Percentiles rank a stretch among this genome's conserved stretches.
These are phyloP conservation scores for Thalia dealbata DNA, from an alignment of 176 grass and related monocot species.

Conservation along the genomic window DNA sequence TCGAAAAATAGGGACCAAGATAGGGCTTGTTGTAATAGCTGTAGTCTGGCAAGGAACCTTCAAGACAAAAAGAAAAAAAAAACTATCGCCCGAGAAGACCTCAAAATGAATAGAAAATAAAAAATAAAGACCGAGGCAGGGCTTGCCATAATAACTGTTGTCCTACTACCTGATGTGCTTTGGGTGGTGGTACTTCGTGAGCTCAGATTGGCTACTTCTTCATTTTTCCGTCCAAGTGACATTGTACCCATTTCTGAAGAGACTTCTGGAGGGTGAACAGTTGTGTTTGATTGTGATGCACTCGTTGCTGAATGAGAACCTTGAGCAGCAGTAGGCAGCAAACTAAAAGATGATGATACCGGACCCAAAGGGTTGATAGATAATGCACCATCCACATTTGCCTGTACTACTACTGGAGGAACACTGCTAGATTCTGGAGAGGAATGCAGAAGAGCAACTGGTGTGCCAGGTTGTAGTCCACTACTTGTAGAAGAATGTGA, in stretches of 20 bases:
- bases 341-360: conserved; percentile 18
- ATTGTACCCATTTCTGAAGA: not conserved
- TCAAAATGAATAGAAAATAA: too few species aligned
- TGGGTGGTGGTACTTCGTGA: not conserved
- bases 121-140: too few species aligned
- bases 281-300: conserved; percentile 12
- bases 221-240: not conserved
- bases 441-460: conserved; percentile 33
- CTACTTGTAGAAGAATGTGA: conserved; percentile 18
- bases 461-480: conserved; percentile 31
- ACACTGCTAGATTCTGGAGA: conserved; percentile 40
- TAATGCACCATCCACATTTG: conserved; percentile 40
- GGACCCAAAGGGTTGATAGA: conserved; percentile 19
- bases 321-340: conserved; percentile 24
- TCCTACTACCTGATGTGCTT: not conserved
- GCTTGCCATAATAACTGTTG: too few species aligned
- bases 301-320: conserved; percentile 22
- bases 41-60: too few species aligned
- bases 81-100: too few species aligned
- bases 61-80: too few species aligned
- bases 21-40: not conserved
- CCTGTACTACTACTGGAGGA: conserved; percentile 48
- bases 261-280: not conserved
- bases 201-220: not conserved
- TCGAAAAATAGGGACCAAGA: not conserved